Conservation (phyloP, 768 basidiomycete species). For the Kwoniella newhampshirensis region DNA sequence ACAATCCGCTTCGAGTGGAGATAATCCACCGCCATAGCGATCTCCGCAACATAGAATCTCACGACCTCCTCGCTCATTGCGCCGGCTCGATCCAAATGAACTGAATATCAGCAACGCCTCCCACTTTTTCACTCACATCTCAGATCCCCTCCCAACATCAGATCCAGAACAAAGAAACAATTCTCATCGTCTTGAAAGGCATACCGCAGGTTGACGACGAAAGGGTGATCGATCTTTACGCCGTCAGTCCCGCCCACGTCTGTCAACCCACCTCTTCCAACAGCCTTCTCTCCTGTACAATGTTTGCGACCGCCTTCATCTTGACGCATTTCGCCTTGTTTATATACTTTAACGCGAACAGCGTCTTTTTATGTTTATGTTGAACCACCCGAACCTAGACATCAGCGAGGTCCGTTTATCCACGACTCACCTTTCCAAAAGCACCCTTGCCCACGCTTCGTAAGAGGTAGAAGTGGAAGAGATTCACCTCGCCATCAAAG, state of each 20-base stretch:
- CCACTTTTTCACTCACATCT: constrained; percentile 65
- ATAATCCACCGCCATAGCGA: constrained; percentile 82
- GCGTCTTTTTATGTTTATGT: constrained; percentile 85
- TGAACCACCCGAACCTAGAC: constrained; percentile 90
- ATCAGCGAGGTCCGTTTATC: constrained; percentile 8
- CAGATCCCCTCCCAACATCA: constrained; percentile 94
- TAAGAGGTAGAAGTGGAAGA: constrained; percentile 96
- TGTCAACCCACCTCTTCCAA: constrained; percentile 73
- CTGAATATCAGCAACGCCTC: constrained; percentile 54
- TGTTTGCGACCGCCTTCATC: constrained; percentile 86
- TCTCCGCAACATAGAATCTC: constrained; percentile 83
- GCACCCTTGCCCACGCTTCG: constrained; percentile 95
- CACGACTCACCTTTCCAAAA: constrained; percentile 81
- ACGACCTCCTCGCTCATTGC: constrained; percentile 74
- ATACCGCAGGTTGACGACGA: constrained; percentile 84
- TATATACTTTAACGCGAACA: constrained; percentile 97
- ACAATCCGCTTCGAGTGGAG: constrained; percentile 92
- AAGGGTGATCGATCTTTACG: constrained; percentile 80
- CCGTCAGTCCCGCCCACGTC: constrained; percentile 1
- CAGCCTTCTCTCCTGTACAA: constrained; percentile 87
- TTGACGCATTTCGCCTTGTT: constrained; percentile 90
- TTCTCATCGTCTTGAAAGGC: constrained; percentile 98
- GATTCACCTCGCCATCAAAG: constrained; percentile 79
- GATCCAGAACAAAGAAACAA: constrained; percentile 95
- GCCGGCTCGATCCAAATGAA: constrained; percentile 82